phyloP scores from a whole-genome alignment of 139 green algal species.

The Closterium sp. region DNA sequence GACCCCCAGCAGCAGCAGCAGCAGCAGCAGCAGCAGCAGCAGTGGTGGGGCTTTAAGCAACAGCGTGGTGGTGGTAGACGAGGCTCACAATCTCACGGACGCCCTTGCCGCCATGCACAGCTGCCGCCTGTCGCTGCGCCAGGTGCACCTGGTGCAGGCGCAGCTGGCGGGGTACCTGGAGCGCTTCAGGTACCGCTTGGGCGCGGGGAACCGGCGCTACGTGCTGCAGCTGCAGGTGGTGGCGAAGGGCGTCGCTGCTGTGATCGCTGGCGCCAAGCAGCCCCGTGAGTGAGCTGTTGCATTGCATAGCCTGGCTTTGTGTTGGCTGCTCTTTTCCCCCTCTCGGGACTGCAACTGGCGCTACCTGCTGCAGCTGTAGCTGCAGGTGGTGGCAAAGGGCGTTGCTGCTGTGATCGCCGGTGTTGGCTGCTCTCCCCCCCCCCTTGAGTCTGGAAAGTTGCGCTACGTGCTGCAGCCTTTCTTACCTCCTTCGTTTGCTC shows the following conservation, averaged over 20 bases:
- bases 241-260: not conserved
- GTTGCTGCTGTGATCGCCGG: not conserved
- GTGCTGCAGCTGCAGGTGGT: constrained; percentile 67
- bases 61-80: constrained; percentile 88
- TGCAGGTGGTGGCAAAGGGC: not conserved
- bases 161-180: constrained; percentile 65
- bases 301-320: not conserved
- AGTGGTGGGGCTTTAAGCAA: constrained; percentile 59
- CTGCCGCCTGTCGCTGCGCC: constrained; percentile 50
- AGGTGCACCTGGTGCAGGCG: constrained; percentile 14
- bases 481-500: not conserved
- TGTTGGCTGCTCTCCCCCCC: too few species aligned
- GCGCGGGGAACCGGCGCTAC: constrained; percentile 64
- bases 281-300: not conserved
- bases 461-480: too few species aligned
- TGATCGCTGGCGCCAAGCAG: not conserved
- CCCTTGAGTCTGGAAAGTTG: too few species aligned
- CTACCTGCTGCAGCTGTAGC: not conserved
- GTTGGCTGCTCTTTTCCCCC: not conserved
- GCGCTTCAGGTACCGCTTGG: constrained; percentile 72
- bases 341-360: too few species aligned
- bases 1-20: not conserved
- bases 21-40: not conserved
- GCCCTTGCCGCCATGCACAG: constrained; percentile 73
- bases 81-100: constrained; percentile 94